Conservation (phyloP, 768 basidiomycete species). For the Naganishia onofrii region DNA sequence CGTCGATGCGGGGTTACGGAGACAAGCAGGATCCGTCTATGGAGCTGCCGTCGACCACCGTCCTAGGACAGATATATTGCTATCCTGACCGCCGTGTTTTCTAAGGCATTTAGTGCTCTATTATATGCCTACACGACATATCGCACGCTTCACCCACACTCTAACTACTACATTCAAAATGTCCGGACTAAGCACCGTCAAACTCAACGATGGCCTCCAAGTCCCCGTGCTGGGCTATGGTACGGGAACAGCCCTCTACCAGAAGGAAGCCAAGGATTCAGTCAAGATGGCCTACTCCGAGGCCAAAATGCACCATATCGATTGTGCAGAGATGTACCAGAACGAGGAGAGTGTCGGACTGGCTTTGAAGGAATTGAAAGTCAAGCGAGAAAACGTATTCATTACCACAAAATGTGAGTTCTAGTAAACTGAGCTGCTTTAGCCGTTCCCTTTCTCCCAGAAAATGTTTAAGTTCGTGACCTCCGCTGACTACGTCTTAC, state of each 20-base stretch:
- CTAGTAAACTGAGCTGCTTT: background rate
- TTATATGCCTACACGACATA: background rate
- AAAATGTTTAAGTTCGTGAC: no score
- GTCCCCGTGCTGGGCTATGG: constrained; percentile 42
- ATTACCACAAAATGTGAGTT: constrained; percentile 55
- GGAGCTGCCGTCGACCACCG: no score
- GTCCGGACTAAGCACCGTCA: constrained; percentile 29
- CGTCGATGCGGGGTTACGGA: no score
- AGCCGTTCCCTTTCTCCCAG: background rate
- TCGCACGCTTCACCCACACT: background rate
- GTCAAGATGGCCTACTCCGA: constrained; percentile 26
- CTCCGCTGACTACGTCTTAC: background rate
- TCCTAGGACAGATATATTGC: background rate
- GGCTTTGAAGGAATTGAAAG: constrained; percentile 42
- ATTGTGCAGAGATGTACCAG: constrained; percentile 43
- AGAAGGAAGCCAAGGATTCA: constrained; percentile 21
- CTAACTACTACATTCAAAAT: background rate
- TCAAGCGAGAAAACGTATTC: constrained; percentile 55
- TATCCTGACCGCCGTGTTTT: background rate
- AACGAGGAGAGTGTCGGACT: constrained; percentile 49
- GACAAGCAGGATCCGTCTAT: background rate
- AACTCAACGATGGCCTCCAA: constrained; percentile 40
- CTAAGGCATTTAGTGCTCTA: no score
- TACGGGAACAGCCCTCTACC: constrained; percentile 22
- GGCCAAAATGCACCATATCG: constrained; percentile 17